A percentile compares a stretch with the other conserved stretches of the same genome.
Evolutionary conservation across 805 yeast genomes (phyloP).

Genomic region (Pichia nanzhaoensis): DNA sequence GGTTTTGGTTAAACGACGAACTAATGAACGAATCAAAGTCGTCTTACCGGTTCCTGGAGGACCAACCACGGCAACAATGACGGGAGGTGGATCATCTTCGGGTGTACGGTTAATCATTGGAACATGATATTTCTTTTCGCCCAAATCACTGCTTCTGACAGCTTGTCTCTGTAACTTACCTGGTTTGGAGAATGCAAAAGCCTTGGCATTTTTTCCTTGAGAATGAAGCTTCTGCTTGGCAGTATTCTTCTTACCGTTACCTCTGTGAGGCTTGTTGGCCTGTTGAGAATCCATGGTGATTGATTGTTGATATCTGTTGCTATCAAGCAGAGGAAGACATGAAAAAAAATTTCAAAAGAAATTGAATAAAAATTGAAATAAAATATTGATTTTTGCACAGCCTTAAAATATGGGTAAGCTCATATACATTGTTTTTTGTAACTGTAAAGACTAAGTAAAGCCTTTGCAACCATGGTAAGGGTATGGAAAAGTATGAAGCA

Average conservation of each 20-base stretch:
- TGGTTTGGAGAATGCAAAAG: constrained; percentile 79
- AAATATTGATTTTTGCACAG: not conserved
- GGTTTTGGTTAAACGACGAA: constrained; percentile 82
- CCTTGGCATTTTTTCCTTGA: constrained; percentile 80
- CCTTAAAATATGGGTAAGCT: too few species aligned
- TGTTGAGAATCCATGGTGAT: constrained; percentile 22
- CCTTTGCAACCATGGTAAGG: too few species aligned
- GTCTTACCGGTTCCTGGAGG: constrained; percentile 99
- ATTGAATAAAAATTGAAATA: not conserved
- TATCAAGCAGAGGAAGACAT: too few species aligned
- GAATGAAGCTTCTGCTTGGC: constrained; percentile 85
- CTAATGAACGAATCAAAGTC: constrained; percentile 82
- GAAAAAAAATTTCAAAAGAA: not conserved
- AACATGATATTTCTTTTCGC: constrained; percentile 83
- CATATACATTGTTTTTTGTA: too few species aligned
- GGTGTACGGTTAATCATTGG: constrained; percentile 98
- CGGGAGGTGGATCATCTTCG: constrained; percentile 96
- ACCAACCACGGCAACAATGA: constrained; percentile 93
- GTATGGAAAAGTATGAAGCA: too few species aligned
- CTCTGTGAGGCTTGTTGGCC: constrained; percentile 74
- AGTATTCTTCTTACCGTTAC: constrained; percentile 42
- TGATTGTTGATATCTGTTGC: too few species aligned
- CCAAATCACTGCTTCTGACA: constrained; percentile 71
- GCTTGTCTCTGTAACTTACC: constrained; percentile 82
- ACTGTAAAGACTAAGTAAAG: too few species aligned